Evolutionary conservation across 768 basidiomycete species (phyloP), one percentile per base, ranked within the genome.

Genomic region (Mycena vulgaris): DNA sequence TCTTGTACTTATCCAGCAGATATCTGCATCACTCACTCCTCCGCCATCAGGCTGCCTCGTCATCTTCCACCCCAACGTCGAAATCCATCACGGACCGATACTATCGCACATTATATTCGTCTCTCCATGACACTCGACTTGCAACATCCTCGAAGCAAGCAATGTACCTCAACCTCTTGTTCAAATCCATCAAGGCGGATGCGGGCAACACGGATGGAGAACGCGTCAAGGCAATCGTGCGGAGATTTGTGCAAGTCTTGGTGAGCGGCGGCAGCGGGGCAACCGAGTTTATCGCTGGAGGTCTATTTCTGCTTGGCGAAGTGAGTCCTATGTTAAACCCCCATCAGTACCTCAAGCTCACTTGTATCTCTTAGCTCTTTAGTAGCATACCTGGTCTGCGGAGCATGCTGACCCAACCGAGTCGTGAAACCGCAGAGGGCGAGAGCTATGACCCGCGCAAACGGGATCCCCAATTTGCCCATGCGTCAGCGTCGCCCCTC

Each of bases 141-240:
- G 86, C 91, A 3, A 85, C 87, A 2, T 95, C 95, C 16, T 93
- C 92, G 2, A 99, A 99, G 77, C 96, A 99, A 78, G 96, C 96
- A 7, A 94, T 99, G 92, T 99, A 97, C 80, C 88, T 99, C 64
- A 99, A 98, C 77, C 81, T 99, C 21, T 80, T 98, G 23, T 97
- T 97, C 89, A 96, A 95, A 75, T 92, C 94, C 2, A 81, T 98
- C 72, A 97, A 97, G 80, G 86, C 86, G 4, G 86, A 87, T 63
- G 83, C 77, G 11, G 82, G 81, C 0, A 92, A 92, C 72, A 75
- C 21, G 5, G 67, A 55, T 10, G 63, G 75, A 35, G 86, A 89
- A 53, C 87, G 97, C 11, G 87, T 93, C 21, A 91, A 90, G 78
- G 95, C 95, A 1, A 89, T 98, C 69, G 86, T 98, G 30, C 88